Base-by-base conservation (phyloP, 2,329 filamentous ascomycete species). In the Cordyceps farinosa region DNA sequence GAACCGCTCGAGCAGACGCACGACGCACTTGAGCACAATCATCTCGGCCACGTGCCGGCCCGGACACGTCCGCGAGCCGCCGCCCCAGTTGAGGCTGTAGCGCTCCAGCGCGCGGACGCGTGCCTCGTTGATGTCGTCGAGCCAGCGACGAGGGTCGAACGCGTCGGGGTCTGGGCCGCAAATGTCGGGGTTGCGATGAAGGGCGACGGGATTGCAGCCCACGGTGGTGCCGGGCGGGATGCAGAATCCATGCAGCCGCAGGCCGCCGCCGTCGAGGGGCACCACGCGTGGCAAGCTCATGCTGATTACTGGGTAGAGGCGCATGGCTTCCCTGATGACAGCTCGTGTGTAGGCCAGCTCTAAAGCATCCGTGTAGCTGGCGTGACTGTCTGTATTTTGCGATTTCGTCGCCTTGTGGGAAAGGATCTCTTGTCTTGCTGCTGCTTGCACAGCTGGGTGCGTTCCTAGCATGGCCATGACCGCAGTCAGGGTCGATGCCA, bases 401-500 rank as follows among this genome's bases (percentile, higher is more conserved):
- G 11, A n/a, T 38, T 47, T 47, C 15, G 5, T 71, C 70, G 2
- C 13, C 10, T 38, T 27, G 8, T 45, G 32, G 9, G 22, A n/a
- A 15, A n/a, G 10, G 6, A 80, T 64, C 59, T 78, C 75, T 17
- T 75, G 72, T 1, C 68, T 65, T 0, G 80, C 72, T 2, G 66
- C 70, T 1, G 62, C 30, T 48, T 79, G 77, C 0, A 76, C 70
- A 0, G 69, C 66, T 0, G 67, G 45, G 36, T 80, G 74, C 0
- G 76, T 75, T 1, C 76, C 80, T 30, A 85, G 73, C 75, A 82
- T 77, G 53, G 79, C 73, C 53, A 85, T 68, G 29, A 77, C 72
- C 3, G 82, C 78, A 0, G 81, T 84, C 7, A 84, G 68, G 0
- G 82, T 82, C 1, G 82, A 82, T 11, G 80, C 80, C 73, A 83